Evolutionary conservation across 306 rosid genomes (phyloP).

Genomic region (Styphnolobium japonicum): DNA sequence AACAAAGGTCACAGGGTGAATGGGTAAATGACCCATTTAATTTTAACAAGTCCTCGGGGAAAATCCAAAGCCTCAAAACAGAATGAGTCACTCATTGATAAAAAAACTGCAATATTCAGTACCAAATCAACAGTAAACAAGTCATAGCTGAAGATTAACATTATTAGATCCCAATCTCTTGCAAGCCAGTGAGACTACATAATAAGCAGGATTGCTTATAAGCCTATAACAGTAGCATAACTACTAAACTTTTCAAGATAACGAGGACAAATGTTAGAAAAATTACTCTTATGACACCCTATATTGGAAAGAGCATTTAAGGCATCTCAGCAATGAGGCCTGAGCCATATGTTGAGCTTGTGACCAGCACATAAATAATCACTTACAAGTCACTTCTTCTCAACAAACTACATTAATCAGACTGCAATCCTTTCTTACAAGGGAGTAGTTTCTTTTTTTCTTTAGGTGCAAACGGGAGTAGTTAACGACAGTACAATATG

Average conservation of each 20-base stretch:
- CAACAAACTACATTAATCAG: constrained; percentile 5
- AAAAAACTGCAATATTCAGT: not conserved
- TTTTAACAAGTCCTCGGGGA: not conserved
- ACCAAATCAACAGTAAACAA: too few relatives aligned
- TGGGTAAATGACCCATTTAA: too few relatives aligned
- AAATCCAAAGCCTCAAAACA: not conserved
- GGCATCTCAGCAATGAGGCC: constrained; percentile 12
- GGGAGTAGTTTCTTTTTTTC: not conserved
- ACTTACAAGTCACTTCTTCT: constrained; percentile 11
- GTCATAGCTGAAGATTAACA: too few relatives aligned
- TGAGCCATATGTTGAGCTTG: not conserved
- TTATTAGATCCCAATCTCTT: not conserved
- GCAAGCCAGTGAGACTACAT: not conserved
- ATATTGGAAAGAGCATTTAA: constrained; percentile 15
- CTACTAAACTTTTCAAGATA: constrained; percentile 18
- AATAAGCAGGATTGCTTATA: not conserved
- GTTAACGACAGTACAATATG: not conserved
- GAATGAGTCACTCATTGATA: not conserved
- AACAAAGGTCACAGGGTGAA: too few relatives aligned
- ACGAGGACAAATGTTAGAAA: constrained; percentile 26
- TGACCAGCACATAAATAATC: constrained; percentile 15
- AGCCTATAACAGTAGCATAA: constrained; percentile 8
- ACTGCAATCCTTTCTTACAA: not conserved
- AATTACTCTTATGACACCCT: constrained; percentile 11
- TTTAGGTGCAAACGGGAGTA: not conserved